Evolutionary conservation across 2,329 filamentous ascomycete species (phyloP).

Genomic region (Aschersonia sp.): DNA sequence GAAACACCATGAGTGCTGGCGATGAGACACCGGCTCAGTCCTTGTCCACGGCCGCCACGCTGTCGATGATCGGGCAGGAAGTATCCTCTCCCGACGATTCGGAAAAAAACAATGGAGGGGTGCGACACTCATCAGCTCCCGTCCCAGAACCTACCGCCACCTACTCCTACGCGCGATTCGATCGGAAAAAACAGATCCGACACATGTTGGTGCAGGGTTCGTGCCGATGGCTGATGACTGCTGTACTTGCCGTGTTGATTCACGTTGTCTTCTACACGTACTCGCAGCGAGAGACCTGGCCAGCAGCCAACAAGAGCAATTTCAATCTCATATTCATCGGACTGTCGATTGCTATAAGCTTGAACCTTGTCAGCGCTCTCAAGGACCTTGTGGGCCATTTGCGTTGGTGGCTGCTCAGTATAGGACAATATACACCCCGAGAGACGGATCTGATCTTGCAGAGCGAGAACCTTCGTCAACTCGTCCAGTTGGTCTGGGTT

Average conservation of each 20-base stretch:
- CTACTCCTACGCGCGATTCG: not conserved
- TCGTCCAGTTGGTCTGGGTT: constrained; percentile 7
- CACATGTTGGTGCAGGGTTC: not conserved
- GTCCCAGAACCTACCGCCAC: not conserved
- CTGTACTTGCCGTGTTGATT: not conserved
- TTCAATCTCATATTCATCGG: constrained; percentile 28
- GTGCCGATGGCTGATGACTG: not conserved
- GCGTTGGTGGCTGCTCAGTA: constrained; percentile 27
- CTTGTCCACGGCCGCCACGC: not conserved
- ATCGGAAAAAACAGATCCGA: not conserved
- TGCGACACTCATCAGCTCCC: too few species aligned
- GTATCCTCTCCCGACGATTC: too few species aligned
- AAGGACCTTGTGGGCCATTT: constrained; percentile 26
- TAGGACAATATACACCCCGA: constrained; percentile 16
- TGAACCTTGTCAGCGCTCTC: constrained; percentile 25
- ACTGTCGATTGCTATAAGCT: constrained; percentile 24
- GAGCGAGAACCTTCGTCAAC: constrained; percentile 8
- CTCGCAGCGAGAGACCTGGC: not conserved
- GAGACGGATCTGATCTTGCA: constrained; percentile 14
- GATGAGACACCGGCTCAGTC: not conserved
- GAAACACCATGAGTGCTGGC: not conserved
- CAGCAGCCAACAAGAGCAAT: constrained; percentile 2
- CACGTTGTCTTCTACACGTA: not conserved
- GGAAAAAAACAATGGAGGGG: too few species aligned
- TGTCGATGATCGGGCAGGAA: not conserved